Percentiles rank a stretch among this genome's conserved stretches.
Evolutionary conservation across 1,139 yeast genomes (phyloP).

Genomic region (Arxiozyma slooffiae): DNA sequence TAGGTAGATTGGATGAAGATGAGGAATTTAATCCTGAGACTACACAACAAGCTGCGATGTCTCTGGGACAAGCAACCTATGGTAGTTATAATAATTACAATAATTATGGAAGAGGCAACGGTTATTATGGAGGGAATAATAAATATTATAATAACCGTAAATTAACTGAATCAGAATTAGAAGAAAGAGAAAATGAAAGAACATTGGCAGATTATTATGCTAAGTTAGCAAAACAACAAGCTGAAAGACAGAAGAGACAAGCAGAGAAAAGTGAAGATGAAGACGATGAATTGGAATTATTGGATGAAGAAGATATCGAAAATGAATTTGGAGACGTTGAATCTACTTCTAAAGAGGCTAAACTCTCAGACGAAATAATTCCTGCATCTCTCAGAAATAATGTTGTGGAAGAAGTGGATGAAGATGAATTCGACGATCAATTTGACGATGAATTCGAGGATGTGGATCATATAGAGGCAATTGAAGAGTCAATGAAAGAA

Average conservation of each 20-base stretch:
- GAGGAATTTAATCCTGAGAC: slow-evolving; percentile 25
- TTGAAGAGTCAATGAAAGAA: slow-evolving; percentile 14
- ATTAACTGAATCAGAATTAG: slow-evolving; percentile 29
- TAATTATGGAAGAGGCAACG: slow-evolving; percentile 7
- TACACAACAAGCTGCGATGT: slow-evolving; percentile 15
- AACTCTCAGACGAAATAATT: slow-evolving; percentile 20
- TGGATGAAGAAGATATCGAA: slow-evolving; percentile 12
- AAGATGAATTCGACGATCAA: slow-evolving; percentile 27
- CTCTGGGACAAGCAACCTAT: not conserved
- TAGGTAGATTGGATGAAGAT: slow-evolving; percentile 46
- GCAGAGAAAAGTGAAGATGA: slow-evolving; percentile 36
- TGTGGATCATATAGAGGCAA: slow-evolving; percentile 9
- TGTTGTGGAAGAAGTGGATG: slow-evolving; percentile 27
- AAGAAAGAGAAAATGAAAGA: slow-evolving; percentile 49
- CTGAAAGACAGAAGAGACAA: slow-evolving; percentile 40
- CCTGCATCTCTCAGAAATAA: slow-evolving; percentile 34
- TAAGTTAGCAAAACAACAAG: slow-evolving; percentile 46
- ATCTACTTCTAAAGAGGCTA: slow-evolving; percentile 38
- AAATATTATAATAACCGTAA: slow-evolving; percentile 12
- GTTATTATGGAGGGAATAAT: slow-evolving; percentile 2
- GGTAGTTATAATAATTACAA: slow-evolving; percentile 3
- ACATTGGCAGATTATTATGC: slow-evolving; percentile 54
- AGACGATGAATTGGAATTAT: slow-evolving; percentile 21
- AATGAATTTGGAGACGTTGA: slow-evolving; percentile 27
- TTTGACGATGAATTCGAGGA: slow-evolving; percentile 23